Base-by-base conservation (phyloP, 2,329 filamentous ascomycete genomes). In the Penicillium verrucosum region DNA sequence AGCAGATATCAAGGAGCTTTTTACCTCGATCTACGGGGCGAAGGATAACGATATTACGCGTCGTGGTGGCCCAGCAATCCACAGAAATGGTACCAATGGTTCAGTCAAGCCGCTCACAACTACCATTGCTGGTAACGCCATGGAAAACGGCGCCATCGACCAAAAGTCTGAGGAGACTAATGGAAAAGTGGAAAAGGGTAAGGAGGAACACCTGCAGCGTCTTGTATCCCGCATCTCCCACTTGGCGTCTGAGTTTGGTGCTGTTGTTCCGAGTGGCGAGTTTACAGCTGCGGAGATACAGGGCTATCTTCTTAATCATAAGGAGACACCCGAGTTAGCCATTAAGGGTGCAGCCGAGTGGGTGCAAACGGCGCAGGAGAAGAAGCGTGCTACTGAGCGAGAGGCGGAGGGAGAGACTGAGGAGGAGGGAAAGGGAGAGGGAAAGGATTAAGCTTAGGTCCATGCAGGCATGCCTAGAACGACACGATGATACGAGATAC, bases 241-340 rank as follows among this genome's bases (percentile, higher is more conserved):
- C 1, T 56, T 75, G 42, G 70, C 72, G 0, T 57, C 49, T 5
- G 58, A 70, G 18, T 77, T 77, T 53, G 67, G 71, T 0, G 62
- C 65, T 10, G 43, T 59, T 7, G 56, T 77, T 16, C 74, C 75
- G 1, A 59, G 57, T 5, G 67, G 64, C 0, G 67, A 74, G 32
- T 72, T 77, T 51, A 73, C 73, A 0, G 71, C 74, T 23, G 75
- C 74, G 12, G 73, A 77, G 62, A 72, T 77, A 21, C 75, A 77
- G 60, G 74, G 73, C 3, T 75, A 73, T 58, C 63, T 77, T 9
- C 64, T 77, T 4, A 68, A 69, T 29, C 59, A 75, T 43, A 75
- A 74, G 60, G 61, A 64, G 11, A 57, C 64, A 14, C 73, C 73
- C 0, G 62, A 70, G 47, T 51, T 25, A 14, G 75, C 73, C 1